Evolutionary conservation across 495 filamentous ascomycete species (phyloP).

Genomic region (Oleoguttula mirabilis): DNA sequence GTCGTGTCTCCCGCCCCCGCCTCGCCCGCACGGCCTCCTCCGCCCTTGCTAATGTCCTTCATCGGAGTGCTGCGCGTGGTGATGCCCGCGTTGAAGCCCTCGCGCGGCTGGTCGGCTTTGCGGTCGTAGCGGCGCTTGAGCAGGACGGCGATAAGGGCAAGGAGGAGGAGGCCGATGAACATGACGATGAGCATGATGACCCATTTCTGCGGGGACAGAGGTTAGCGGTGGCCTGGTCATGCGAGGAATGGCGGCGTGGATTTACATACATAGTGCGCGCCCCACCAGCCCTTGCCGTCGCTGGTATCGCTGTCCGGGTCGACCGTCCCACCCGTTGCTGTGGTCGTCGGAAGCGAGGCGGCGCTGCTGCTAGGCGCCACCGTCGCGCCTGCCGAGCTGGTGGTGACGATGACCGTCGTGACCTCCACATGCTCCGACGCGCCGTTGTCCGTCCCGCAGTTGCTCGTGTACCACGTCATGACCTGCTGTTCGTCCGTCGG

Average conservation of each 20-base stretch:
- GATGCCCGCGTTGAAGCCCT: constrained; percentile 21
- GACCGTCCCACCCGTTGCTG: neutral
- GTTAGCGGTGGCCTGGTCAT: too few species aligned
- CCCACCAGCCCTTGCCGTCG: constrained; percentile 1
- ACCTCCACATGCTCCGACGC: constrained; percentile 6
- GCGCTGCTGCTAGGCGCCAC: neutral
- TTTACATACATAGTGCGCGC: constrained; percentile 3
- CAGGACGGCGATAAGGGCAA: constrained; percentile 22
- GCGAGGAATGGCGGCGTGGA: too few species aligned
- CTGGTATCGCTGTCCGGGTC: neutral
- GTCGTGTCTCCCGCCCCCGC: neutral
- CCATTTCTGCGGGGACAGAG: too few species aligned
- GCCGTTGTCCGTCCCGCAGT: constrained; percentile 19
- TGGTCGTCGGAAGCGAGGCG: neutral
- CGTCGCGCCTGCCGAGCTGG: neutral
- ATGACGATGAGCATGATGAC: constrained; percentile 31
- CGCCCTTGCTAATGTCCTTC: neutral
- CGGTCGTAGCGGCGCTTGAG: constrained; percentile 24
- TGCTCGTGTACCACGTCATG: constrained; percentile 37
- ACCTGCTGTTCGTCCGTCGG: constrained; percentile 32
- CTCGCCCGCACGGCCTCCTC: neutral
- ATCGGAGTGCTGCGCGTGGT: constrained; percentile 14
- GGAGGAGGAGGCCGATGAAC: constrained; percentile 21
- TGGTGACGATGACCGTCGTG: neutral
- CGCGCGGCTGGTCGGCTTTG: constrained; percentile 18